Conservation (phyloP, 306 rosid genomes). For the Vigna hirtella region DNA sequence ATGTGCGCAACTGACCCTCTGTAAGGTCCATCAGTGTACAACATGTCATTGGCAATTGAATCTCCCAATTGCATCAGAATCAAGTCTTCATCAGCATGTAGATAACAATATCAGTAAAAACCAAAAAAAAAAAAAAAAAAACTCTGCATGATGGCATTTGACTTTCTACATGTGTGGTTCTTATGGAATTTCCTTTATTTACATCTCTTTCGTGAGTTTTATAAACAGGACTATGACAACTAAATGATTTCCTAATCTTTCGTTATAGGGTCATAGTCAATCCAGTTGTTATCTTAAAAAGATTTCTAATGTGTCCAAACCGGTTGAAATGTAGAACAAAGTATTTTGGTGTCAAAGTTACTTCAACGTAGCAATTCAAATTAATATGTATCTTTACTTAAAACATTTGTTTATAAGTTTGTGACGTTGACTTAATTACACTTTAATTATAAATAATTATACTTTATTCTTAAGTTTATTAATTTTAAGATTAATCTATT, state of each 20-base stretch:
- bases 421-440: no score
- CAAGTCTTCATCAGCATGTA: background rate
- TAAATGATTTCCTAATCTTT: background rate
- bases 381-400: no score
- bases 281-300: no score
- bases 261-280: no score
- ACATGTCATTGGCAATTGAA: conserved; percentile 25
- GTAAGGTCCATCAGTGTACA: conserved; percentile 51
- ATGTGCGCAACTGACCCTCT: conserved; percentile 49
- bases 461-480: no score
- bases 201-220: conserved; percentile 13
- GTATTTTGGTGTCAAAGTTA: no score
- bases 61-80: conserved; percentile 41
- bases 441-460: no score
- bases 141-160: background rate
- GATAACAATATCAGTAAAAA: background rate
- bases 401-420: no score
- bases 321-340: no score
- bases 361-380: no score
- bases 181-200: conserved; percentile 27
- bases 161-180: background rate
- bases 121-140: background rate
- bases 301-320: no score
- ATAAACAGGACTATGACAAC: conserved; percentile 5
- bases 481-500: no score